phyloP scores from a whole-genome alignment of 2,329 filamentous ascomycete species.

The Penicillium sp. region DNA sequence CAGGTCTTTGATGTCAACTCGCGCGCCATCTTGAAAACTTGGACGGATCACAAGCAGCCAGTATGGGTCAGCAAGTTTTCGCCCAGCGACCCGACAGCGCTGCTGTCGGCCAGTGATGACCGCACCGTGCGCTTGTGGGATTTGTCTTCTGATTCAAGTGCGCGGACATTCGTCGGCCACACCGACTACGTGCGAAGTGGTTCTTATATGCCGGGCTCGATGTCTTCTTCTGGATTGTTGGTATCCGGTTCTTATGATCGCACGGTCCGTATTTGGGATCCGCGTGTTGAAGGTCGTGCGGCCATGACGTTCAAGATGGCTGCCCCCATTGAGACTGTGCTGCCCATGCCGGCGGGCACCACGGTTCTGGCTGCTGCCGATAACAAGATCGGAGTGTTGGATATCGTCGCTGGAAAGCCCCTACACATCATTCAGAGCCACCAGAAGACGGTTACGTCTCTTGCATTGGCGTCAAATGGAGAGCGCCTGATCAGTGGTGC shows the following conservation, averaged over 20 bases:
- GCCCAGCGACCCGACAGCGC: constrained; percentile 78
- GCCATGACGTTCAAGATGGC: constrained; percentile 95
- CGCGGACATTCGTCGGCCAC: constrained; percentile 80
- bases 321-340: constrained; percentile 84
- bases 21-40: constrained; percentile 90
- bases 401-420: constrained; percentile 87
- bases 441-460: constrained; percentile 93
- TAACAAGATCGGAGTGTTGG: constrained; percentile 85
- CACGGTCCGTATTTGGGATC: constrained; percentile 92
- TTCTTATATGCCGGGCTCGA: constrained; percentile 72
- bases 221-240: constrained; percentile 68
- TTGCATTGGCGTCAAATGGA: constrained; percentile 78
- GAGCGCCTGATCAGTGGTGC: constrained; percentile 82
- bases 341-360: constrained; percentile 83
- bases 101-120: constrained; percentile 92
- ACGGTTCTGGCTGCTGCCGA: constrained; percentile 82
- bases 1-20: constrained; percentile 94
- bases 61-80: constrained; percentile 92
- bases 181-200: constrained; percentile 89
- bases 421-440: constrained; percentile 87
- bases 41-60: constrained; percentile 91
- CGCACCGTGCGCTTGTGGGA: constrained; percentile 94
- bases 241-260: constrained; percentile 93
- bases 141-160: constrained; percentile 75
- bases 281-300: constrained; percentile 66